Conservation (phyloP, 2,329 filamentous ascomycete species). For the Aspergillus sp. region DNA sequence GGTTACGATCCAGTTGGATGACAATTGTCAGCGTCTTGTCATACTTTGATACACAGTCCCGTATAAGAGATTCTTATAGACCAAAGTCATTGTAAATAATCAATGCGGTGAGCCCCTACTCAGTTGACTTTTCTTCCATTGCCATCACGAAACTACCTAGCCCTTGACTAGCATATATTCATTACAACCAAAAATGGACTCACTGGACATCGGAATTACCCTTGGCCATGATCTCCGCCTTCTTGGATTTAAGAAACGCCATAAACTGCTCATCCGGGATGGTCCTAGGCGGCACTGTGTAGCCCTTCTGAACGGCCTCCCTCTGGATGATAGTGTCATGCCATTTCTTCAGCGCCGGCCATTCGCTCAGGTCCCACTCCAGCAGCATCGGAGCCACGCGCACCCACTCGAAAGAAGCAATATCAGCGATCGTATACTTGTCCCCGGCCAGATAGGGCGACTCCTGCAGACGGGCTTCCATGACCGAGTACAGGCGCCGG, state of each 20-base stretch:
- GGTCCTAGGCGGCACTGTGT: constrained; percentile 15
- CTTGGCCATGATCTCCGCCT: not conserved
- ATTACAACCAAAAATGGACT: not conserved
- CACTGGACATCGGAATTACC: not conserved
- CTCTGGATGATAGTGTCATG: constrained; percentile 25
- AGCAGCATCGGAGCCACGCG: constrained; percentile 17
- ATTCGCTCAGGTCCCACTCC: constrained; percentile 31
- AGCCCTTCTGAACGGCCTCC: constrained; percentile 27
- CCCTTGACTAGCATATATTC: not conserved
- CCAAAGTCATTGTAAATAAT: too few relatives aligned
- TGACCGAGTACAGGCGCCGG: constrained; percentile 46
- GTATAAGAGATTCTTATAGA: too few relatives aligned
- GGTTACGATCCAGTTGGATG: not conserved
- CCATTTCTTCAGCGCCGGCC: constrained; percentile 32
- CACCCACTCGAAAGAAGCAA: constrained; percentile 47
- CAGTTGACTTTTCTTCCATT: too few relatives aligned
- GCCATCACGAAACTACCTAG: not conserved
- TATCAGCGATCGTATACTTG: constrained; percentile 49
- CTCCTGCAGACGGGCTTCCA: constrained; percentile 41
- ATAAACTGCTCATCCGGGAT: constrained; percentile 10
- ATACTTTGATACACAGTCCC: too few relatives aligned
- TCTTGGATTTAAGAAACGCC: not conserved
- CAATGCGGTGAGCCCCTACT: too few relatives aligned
- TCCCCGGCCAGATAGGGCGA: constrained; percentile 45
- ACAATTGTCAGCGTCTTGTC: not conserved